Evolutionary conservation across 164 flowering plant species (phyloP).

Genomic region (Buxus sempervirens): DNA sequence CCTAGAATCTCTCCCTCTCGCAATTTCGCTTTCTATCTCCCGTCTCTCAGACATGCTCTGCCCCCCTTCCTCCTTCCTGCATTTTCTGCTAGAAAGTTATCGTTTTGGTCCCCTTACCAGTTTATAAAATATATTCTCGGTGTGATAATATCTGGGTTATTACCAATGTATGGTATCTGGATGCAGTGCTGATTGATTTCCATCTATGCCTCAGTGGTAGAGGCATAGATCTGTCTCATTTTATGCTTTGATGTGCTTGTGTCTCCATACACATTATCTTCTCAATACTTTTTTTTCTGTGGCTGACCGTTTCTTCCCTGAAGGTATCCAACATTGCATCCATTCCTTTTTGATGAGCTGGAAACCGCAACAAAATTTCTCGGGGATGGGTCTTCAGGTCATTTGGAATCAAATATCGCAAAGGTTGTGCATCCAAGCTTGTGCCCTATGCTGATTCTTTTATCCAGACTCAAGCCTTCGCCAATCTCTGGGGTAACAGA

Average conservation of each 20-base stretch:
- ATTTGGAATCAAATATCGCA: constrained; percentile 45
- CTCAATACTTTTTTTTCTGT: too few relatives aligned
- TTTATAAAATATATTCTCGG: background rate
- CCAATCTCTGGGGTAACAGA: constrained; percentile 65
- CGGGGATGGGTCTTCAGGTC: constrained; percentile 34
- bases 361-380: constrained; percentile 73
- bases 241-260: background rate
- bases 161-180: background rate
- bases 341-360: constrained; percentile 66
- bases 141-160: background rate
- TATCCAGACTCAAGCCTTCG: constrained; percentile 98
- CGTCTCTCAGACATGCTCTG: too few relatives aligned
- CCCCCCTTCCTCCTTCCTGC: too few relatives aligned
- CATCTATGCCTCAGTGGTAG: background rate
- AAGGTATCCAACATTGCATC: constrained; percentile 90
- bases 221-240: background rate
- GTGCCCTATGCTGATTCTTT: constrained; percentile 84
- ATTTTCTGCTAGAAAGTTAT: too few relatives aligned
- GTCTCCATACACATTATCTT: too few relatives aligned
- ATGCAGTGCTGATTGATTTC: background rate
- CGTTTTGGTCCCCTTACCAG: background rate
- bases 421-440: constrained; percentile 89
- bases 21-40: too few relatives aligned
- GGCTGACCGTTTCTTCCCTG: constrained; percentile 13
- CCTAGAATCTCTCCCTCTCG: too few relatives aligned